Percentiles rank a stretch among this genome's conserved stretches.
phyloP scores from a whole-genome alignment of 148 eudicot species.

The Gaultheria prostrata region DNA sequence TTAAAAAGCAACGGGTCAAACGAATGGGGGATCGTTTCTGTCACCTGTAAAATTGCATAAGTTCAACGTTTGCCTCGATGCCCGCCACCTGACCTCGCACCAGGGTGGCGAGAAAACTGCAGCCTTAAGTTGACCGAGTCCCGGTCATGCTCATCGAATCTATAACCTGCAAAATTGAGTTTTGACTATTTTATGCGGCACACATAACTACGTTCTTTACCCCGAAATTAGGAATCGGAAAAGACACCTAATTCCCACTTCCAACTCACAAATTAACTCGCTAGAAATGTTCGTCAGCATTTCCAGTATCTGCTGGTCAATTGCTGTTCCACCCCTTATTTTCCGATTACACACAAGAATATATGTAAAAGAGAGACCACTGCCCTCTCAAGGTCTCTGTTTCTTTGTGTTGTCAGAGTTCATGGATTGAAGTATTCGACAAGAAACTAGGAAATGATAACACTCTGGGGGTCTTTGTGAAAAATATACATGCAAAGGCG shows the following conservation, averaged over 20 bases:
- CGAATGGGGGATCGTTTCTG: slow-evolving; percentile 30
- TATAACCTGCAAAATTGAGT: slow-evolving; percentile 91
- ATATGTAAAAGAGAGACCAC: not conserved
- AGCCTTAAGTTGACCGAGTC: slow-evolving; percentile 62
- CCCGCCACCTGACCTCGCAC: slow-evolving; percentile 82
- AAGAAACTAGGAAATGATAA: not conserved
- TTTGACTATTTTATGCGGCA: slow-evolving; percentile 43
- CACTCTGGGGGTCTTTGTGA: not conserved
- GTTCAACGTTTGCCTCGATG: slow-evolving; percentile 74
- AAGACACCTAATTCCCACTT: slow-evolving; percentile 5
- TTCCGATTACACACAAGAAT: not conserved
- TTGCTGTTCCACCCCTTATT: not conserved
- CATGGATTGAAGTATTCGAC: not conserved
- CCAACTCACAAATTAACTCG: not conserved
- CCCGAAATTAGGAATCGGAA: slow-evolving; percentile 16
- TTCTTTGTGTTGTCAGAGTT: not conserved
- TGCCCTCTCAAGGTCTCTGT: not conserved
- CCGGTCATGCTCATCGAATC: slow-evolving; percentile 82
- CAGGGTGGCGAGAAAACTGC: slow-evolving; percentile 88
- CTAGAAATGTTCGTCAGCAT: not conserved
- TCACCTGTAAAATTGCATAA: slow-evolving; percentile 53
- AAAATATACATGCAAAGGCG: not conserved
- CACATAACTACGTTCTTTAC: slow-evolving; percentile 18
- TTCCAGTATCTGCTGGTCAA: not conserved
- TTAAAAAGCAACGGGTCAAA: slow-evolving; percentile 27